These are phyloP conservation scores for Teratosphaeria epicoccoides DNA, from an alignment of 2,329 filamentous ascomycete species.

Conservation along the genomic window DNA sequence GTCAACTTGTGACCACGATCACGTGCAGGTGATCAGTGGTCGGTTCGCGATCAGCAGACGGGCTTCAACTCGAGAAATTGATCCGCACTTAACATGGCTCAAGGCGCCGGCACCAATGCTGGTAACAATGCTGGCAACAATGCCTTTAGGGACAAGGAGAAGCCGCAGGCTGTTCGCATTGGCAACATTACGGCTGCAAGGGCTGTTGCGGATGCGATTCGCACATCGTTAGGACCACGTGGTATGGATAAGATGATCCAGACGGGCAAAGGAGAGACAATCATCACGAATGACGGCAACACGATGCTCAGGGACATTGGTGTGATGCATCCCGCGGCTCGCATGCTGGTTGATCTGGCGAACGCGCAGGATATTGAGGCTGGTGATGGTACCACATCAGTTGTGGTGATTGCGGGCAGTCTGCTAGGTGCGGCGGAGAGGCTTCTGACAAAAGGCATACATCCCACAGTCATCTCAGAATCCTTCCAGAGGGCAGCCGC, in stretches of 20 bases:
- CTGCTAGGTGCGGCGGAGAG: constrained; percentile 87
- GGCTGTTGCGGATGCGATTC: constrained; percentile 95
- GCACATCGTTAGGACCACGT: constrained; percentile 89
- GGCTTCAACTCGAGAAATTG: neutral
- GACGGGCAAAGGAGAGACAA: constrained; percentile 89
- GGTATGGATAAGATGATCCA: constrained; percentile 99
- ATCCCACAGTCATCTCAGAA: constrained; percentile 95
- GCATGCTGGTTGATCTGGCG: constrained; percentile 96
- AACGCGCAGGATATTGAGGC: constrained; percentile 97
- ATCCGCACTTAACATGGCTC: constrained; percentile 21
- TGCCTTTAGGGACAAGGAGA: constrained; percentile 79
- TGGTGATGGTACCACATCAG: constrained; percentile 94
- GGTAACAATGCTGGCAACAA: constrained; percentile 40
- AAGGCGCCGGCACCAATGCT: constrained; percentile 36
- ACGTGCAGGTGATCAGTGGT: neutral
- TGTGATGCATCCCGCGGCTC: constrained; percentile 97
- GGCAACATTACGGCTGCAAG: constrained; percentile 95
- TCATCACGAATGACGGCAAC: constrained; percentile 99
- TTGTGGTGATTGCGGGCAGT: constrained; percentile 95
- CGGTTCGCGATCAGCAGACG: neutral
- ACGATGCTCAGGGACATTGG: constrained; percentile 99
- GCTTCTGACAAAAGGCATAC: constrained; percentile 81
- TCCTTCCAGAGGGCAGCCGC: constrained; percentile 90
- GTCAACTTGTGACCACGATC: neutral
- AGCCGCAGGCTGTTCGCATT: constrained; percentile 81